These are phyloP conservation scores for Hymenoscyphus fraxineus DNA, from an alignment of 2,329 filamentous ascomycete genomes.

Conservation along the genomic window DNA sequence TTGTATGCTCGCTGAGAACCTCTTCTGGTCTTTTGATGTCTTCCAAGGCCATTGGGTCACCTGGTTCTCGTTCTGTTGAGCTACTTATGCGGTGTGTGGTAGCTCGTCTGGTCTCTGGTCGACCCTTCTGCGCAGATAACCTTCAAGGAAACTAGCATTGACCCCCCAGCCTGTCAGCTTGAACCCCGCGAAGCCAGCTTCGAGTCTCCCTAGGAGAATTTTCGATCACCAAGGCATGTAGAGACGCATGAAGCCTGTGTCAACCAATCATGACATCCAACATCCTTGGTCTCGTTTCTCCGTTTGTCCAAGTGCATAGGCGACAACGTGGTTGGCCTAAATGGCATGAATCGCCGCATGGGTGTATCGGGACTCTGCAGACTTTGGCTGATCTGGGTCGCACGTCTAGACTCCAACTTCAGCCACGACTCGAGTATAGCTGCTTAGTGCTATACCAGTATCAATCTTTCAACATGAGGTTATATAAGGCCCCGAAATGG, in stretches of 20 bases:
- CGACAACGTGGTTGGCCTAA: constrained; percentile 32
- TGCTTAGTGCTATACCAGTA: constrained; percentile 1
- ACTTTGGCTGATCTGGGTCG: constrained; percentile 22
- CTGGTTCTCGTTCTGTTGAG: constrained; percentile 2
- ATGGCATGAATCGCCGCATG: constrained; percentile 25
- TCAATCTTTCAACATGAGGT: background rate
- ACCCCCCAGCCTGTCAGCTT: constrained; percentile 9
- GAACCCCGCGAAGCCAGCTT: constrained; percentile 19
- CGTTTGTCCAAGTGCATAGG: constrained; percentile 30
- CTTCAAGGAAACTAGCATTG: background rate
- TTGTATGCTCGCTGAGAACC: background rate
- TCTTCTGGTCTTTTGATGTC: background rate
- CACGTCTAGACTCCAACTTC: constrained; percentile 21
- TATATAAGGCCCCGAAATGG: background rate
- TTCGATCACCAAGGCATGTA: constrained; percentile 18
- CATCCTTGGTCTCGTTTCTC: constrained; percentile 17
- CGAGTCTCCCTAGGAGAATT: constrained; percentile 26
- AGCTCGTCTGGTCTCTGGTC: background rate
- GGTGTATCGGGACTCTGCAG: constrained; percentile 26
- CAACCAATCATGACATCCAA: constrained; percentile 21
- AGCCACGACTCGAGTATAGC: constrained; percentile 28
- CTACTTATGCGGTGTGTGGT: constrained; percentile 1
- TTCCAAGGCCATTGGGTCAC: background rate
- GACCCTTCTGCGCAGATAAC: constrained; percentile 2
- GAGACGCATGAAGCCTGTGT: constrained; percentile 18